phyloP scores from a whole-genome alignment of 148 eudicot genomes.

The Chenopodium suecicum region DNA sequence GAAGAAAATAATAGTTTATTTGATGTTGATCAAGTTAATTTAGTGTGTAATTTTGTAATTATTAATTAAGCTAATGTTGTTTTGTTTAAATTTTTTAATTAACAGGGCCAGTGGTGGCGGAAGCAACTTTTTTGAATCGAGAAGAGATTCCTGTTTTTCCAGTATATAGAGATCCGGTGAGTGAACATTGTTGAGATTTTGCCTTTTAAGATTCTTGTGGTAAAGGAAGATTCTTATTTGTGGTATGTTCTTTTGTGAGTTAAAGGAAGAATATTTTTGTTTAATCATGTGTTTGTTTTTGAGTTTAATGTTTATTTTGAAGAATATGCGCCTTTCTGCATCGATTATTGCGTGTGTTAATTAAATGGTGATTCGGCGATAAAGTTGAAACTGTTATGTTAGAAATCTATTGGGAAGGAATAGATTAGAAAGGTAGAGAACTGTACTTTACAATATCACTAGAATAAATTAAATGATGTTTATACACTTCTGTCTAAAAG shows the following conservation, averaged over 20 bases:
- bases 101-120: constrained; percentile 94
- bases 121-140: constrained; percentile 94
- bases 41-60: not conserved
- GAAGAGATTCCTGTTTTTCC: constrained; percentile 93
- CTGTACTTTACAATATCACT: not conserved
- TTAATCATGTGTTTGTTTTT: not conserved
- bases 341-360: not conserved
- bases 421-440: not conserved
- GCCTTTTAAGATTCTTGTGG: constrained; percentile 7
- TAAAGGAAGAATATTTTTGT: not conserved
- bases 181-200: constrained; percentile 26
- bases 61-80: not conserved
- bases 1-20: not conserved
- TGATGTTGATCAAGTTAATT: constrained; percentile 3
- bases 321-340: not conserved
- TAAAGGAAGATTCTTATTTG: constrained; percentile 3
- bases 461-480: too few relatives aligned
- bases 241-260: not conserved
- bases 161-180: constrained; percentile 88
- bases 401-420: not conserved
- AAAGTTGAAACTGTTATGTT: not conserved
- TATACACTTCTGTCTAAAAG: too few relatives aligned
- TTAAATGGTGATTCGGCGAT: not conserved
- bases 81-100: not conserved
- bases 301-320: not conserved